Percentiles rank a stretch among this genome's conserved stretches.
Evolutionary conservation across 495 filamentous ascomycete species (phyloP).

Genomic region (Penicillium atrosanguineum): DNA sequence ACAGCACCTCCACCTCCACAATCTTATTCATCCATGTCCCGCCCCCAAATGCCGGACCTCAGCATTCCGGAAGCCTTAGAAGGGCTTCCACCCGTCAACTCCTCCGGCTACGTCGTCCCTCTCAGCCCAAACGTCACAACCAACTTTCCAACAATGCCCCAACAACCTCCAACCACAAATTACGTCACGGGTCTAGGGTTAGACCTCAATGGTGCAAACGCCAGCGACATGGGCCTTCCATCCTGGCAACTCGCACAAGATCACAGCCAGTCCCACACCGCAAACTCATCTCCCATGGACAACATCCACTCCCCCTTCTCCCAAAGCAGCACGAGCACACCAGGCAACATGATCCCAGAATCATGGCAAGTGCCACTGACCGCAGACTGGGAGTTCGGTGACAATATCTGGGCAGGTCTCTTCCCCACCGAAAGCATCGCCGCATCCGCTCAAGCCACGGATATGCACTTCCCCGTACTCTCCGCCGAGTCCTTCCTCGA

Average conservation of each 20-base stretch:
- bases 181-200: constrained; percentile 5
- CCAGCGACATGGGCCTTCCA: not conserved
- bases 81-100: constrained; percentile 39
- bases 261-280: not conserved
- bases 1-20: constrained; percentile 1
- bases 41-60: constrained; percentile 6
- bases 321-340: constrained; percentile 14
- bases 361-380: constrained; percentile 40
- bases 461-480: constrained; percentile 14
- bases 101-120: constrained; percentile 39
- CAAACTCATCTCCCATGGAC: constrained; percentile 13
- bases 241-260: constrained; percentile 15
- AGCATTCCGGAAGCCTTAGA: constrained; percentile 35
- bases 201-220: constrained; percentile 1
- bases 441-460: not conserved
- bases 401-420: constrained; percentile 30
- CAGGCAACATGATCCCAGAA: constrained; percentile 25
- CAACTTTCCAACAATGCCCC: constrained; percentile 2
- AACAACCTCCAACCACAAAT: constrained; percentile 11
- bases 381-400: constrained; percentile 37
- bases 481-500: constrained; percentile 23
- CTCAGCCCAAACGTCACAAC: constrained; percentile 21
- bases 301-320: constrained; percentile 27
- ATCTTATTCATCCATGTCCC: not conserved
- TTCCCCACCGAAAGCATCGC: constrained; percentile 19